Base-by-base conservation (phyloP, 306 rosid species). In the Cicer yamashitae region DNA sequence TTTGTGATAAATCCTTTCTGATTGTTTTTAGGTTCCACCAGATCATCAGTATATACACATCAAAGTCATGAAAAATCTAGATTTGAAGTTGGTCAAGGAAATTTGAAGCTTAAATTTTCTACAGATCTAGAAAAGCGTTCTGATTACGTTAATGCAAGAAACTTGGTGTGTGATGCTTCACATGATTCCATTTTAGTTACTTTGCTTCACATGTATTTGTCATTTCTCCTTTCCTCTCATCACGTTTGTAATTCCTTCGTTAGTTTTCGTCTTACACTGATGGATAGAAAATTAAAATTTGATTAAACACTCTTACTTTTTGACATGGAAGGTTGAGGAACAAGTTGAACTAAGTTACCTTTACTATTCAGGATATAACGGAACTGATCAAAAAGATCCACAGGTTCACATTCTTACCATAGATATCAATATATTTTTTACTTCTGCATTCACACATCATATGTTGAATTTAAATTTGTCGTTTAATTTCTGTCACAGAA, bases 81-180 rank as follows among this genome's bases (percentile, higher is more conserved):
- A 57, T 77, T 87, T 76, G 91, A 91, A 79, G 90, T 91, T 45
- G 97, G 93, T 54, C 85, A 85, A 83, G 97, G 97, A 80, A 86
- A 70, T 79, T 59, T 91, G 88, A 91, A 77, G 84, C 93, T 89
- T 73, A 71, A 46, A 60, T 91, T 76, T 85, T 85, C 93, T 70
- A 61, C 74, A 3, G 73, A 80, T 61, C 88, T 78, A 71, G 90
- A 85, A 77, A 91, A 85, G 14, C 67, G 46, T 74, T 71, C 57
- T 74, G 79, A 74, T 73, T 91, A 88, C 77, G 78, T 86, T 75
- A 91, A 89, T 75, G 75, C 53, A 59, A 85, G 84, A 80, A 86
- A 54, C 77, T 39, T 11, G 90, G 97, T 91, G 51, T 45, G 84
- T 76, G 67, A 70, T 62, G 56, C 44, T 63, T 52, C 47, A 75